Evolutionary conservation across 2,329 filamentous ascomycete genomes (phyloP).

Genomic region (Nannizzia gypsea): DNA sequence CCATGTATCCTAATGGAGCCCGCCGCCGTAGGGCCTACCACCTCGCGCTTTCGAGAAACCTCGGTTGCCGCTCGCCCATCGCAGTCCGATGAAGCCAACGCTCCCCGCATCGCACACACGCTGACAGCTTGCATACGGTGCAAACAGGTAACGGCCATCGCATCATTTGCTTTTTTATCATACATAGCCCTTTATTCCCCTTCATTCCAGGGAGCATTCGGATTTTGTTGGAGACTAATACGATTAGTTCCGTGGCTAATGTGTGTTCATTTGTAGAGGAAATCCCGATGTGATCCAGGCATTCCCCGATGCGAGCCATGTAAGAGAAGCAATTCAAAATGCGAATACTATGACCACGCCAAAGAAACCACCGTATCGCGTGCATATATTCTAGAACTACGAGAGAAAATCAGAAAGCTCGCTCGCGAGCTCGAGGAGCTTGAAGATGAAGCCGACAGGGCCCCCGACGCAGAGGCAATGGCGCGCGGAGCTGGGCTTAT

Average conservation of each 20-base stretch:
- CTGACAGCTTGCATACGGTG: conserved; percentile 12
- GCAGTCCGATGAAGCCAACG: conserved; percentile 4
- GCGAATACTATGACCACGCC: conserved; percentile 88
- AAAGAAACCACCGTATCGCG: conserved; percentile 78
- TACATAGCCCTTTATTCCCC: not conserved
- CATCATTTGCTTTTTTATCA: not conserved
- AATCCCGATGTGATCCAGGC: conserved; percentile 89
- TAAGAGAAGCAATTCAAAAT: conserved; percentile 78
- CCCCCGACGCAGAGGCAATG: conserved; percentile 67
- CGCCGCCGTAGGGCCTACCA: conserved; percentile 2
- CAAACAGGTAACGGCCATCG: conserved; percentile 10
- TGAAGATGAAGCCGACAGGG: conserved; percentile 62
- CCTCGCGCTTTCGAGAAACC: not conserved
- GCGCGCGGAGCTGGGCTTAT: conserved; percentile 78
- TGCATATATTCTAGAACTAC: conserved; percentile 82
- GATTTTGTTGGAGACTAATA: not conserved
- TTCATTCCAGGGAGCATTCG: not conserved
- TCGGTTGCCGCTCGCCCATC: not conserved
- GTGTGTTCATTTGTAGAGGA: conserved; percentile 49
- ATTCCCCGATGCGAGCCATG: conserved; percentile 86
- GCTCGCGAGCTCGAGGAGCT: conserved; percentile 70
- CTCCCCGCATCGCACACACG: conserved; percentile 12
- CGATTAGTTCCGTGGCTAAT: not conserved
- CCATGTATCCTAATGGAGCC: conserved; percentile 10
- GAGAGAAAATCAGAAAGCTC: conserved; percentile 70